These are phyloP conservation scores for Diaporthe capsici DNA, from an alignment of 2,329 filamentous ascomycete species.

Conservation along the genomic window DNA sequence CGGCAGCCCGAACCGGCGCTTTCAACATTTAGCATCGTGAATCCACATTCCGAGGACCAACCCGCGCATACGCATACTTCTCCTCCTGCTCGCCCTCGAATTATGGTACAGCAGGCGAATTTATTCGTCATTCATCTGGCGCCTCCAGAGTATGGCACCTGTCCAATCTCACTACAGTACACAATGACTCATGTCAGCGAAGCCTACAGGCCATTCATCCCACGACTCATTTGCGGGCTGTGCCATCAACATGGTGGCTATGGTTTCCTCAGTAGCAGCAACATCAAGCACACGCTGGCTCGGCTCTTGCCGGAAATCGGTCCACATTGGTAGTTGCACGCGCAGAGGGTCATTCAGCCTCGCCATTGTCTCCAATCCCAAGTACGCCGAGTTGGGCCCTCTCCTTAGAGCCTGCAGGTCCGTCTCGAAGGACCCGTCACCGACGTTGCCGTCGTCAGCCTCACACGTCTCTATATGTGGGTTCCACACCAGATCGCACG, in stretches of 20 bases:
- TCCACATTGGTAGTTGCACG: constrained; percentile 34
- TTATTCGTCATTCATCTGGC: background rate
- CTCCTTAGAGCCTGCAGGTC: background rate
- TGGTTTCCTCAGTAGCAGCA: constrained; percentile 18
- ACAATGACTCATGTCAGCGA: constrained; percentile 25
- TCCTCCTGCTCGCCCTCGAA: background rate
- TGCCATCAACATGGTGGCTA: constrained; percentile 30
- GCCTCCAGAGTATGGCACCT: background rate
- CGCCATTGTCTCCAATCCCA: background rate
- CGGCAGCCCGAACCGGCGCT: constrained; percentile 11
- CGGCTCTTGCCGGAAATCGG: constrained; percentile 13
- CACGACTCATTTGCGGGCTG: constrained; percentile 32
- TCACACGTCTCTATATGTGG: constrained; percentile 29
- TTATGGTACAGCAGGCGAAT: background rate
- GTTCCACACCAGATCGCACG: constrained; percentile 24
- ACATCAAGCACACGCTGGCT: constrained; percentile 23
- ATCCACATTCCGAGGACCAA: constrained; percentile 13
- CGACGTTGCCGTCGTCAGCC: constrained; percentile 34
- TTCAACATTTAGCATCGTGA: background rate
- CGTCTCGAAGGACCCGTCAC: constrained; percentile 10
- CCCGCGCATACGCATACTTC: background rate
- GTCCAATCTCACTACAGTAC: background rate
- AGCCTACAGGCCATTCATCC: constrained; percentile 34
- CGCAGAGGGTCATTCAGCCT: constrained; percentile 25
- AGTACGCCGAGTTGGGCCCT: constrained; percentile 11